A percentile compares a stretch with the other conserved stretches of the same genome.
Evolutionary conservation across 2,329 filamentous ascomycete genomes (phyloP).

Genomic region (Microdochium nivale): DNA sequence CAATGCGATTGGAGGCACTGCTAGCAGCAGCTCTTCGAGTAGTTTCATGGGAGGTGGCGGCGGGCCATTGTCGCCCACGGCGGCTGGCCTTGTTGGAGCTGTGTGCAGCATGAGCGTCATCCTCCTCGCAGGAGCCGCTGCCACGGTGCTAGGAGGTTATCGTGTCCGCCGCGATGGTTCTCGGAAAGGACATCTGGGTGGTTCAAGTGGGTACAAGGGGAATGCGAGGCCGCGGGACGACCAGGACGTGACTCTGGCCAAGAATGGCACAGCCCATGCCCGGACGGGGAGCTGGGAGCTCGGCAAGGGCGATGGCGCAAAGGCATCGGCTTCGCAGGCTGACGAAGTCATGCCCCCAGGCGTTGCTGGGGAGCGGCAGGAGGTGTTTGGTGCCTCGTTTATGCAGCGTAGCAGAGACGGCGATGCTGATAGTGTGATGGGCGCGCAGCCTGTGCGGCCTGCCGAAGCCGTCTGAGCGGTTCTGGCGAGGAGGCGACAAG

Average conservation of each 20-base stretch:
- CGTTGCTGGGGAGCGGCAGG: background rate
- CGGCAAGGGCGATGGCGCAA: constrained; percentile 9
- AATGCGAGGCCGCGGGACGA: constrained; percentile 24
- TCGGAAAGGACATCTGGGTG: constrained; percentile 4
- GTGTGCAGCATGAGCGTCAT: constrained; percentile 26
- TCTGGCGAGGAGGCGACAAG: too few relatives aligned
- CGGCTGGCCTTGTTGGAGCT: constrained; percentile 39
- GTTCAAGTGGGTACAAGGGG: constrained; percentile 32
- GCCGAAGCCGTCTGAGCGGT: background rate
- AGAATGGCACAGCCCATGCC: constrained; percentile 31
- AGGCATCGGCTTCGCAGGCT: background rate
- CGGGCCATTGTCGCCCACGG: constrained; percentile 20
- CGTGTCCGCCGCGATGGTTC: constrained; percentile 17
- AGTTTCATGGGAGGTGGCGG: background rate
- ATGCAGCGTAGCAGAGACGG: background rate
- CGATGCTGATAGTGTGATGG: background rate
- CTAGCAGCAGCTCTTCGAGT: background rate
- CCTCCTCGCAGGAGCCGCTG: constrained; percentile 7
- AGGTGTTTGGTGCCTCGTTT: background rate
- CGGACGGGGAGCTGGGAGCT: constrained; percentile 43
- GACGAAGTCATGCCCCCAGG: background rate
- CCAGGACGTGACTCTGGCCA: constrained; percentile 30
- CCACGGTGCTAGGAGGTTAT: constrained; percentile 21
- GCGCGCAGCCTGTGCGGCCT: background rate
- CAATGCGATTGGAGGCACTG: constrained; percentile 2